These are phyloP conservation scores for Apiospora malaysiana DNA, from an alignment of 2,329 filamentous ascomycete genomes.

Conservation along the genomic window DNA sequence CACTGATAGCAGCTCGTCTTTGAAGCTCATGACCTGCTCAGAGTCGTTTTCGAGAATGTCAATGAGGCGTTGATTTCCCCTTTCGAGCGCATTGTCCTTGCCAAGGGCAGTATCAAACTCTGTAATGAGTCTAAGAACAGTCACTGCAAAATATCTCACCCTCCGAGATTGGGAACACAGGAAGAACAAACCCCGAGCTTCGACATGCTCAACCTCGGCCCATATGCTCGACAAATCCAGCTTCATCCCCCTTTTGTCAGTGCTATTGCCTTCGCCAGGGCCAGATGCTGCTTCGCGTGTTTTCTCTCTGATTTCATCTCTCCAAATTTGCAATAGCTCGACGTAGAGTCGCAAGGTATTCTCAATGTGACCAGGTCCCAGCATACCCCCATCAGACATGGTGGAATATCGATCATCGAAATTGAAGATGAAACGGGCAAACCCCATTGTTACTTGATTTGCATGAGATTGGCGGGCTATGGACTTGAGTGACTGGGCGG, in stretches of 20 bases:
- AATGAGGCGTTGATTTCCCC: slow-evolving; percentile 78
- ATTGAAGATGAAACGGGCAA: slow-evolving; percentile 97
- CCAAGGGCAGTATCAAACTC: slow-evolving; percentile 92
- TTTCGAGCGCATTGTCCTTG: slow-evolving; percentile 63
- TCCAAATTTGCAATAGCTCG: slow-evolving; percentile 94
- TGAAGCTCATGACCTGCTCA: slow-evolving; percentile 86
- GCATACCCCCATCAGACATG: slow-evolving; percentile 97
- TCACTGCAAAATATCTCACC: slow-evolving; percentile 89
- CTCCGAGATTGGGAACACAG: slow-evolving; percentile 92
- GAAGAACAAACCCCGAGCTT: slow-evolving; percentile 96
- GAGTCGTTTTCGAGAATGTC: slow-evolving; percentile 91
- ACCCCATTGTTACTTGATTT: slow-evolving; percentile 94
- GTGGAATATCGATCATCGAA: slow-evolving; percentile 98
- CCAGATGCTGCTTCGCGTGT: slow-evolving; percentile 74
- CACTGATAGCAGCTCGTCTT: slow-evolving; percentile 88
- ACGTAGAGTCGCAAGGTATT: slow-evolving; percentile 92
- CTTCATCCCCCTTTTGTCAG: slow-evolving; percentile 76
- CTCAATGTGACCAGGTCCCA: slow-evolving; percentile 92
- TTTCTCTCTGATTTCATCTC: slow-evolving; percentile 91
- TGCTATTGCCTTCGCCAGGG: slow-evolving; percentile 63
- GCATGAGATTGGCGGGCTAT: slow-evolving; percentile 93
- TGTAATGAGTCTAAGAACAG: slow-evolving; percentile 86
- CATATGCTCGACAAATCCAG: slow-evolving; percentile 87
- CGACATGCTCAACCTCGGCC: slow-evolving; percentile 94
- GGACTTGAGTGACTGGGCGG: slow-evolving; percentile 89